Evolutionary conservation across 2,329 filamentous ascomycete species (phyloP).

Genomic region (Rutstroemia sp.): DNA sequence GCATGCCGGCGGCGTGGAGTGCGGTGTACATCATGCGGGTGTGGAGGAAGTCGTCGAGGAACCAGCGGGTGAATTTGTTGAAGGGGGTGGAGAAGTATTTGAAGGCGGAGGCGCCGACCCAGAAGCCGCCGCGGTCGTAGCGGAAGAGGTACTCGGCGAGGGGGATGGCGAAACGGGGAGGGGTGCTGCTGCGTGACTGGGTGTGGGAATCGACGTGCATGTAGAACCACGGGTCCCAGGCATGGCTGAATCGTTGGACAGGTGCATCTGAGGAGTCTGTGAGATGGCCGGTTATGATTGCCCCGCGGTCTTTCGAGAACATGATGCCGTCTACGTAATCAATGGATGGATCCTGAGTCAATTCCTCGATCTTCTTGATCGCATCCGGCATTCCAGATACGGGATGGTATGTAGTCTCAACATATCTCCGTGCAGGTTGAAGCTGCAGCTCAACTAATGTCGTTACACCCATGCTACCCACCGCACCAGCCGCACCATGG

Average conservation of each 20-base stretch:
- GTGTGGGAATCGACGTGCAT: slow-evolving; percentile 45
- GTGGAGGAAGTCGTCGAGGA: slow-evolving; percentile 53
- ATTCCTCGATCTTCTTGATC: slow-evolving; percentile 35
- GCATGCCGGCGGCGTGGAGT: slow-evolving; percentile 49
- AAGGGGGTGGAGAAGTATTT: slow-evolving; percentile 54
- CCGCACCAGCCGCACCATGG: slow-evolving; percentile 48
- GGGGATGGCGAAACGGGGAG: slow-evolving; percentile 35
- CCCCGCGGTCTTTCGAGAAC: slow-evolving; percentile 38
- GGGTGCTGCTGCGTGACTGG: background rate
- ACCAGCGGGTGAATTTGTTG: slow-evolving; percentile 48
- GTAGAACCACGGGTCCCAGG: slow-evolving; percentile 58
- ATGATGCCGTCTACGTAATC: slow-evolving; percentile 59
- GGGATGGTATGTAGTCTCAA: slow-evolving; percentile 48
- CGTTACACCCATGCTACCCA: slow-evolving; percentile 53
- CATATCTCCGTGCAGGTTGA: slow-evolving; percentile 43
- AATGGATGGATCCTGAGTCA: slow-evolving; percentile 25
- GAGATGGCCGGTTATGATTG: slow-evolving; percentile 47
- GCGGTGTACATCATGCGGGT: slow-evolving; percentile 56
- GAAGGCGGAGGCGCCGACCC: slow-evolving; percentile 54
- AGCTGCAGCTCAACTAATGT: slow-evolving; percentile 53
- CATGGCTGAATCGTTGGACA: slow-evolving; percentile 40
- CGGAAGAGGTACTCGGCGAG: slow-evolving; percentile 49
- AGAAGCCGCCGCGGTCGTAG: slow-evolving; percentile 59
- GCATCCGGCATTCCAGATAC: slow-evolving; percentile 36
- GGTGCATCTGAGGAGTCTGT: slow-evolving; percentile 30